Percentiles rank a stretch among this genome's conserved stretches.
phyloP scores from a whole-genome alignment of 1,284 basidiomycete genomes.

The Apiotrichum porosum region DNA sequence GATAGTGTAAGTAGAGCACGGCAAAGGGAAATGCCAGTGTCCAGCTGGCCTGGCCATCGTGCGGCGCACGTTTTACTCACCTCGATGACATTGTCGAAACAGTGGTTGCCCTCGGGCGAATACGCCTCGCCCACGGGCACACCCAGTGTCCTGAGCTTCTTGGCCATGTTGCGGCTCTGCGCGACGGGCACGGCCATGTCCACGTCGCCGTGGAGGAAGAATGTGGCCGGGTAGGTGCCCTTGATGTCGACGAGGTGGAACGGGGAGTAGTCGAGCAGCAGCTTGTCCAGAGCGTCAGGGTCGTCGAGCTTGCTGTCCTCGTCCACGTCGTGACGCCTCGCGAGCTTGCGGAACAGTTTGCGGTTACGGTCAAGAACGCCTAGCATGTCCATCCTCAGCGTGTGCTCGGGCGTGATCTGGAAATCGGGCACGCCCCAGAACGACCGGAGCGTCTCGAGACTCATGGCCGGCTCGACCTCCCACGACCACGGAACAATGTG shows the following conservation, averaged over 20 bases:
- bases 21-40: too few species aligned
- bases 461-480: slow-evolving; percentile 11
- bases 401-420: not conserved
- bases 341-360: slow-evolving; percentile 9
- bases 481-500: slow-evolving; percentile 11
- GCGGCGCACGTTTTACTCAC: slow-evolving; percentile 19
- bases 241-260: not conserved
- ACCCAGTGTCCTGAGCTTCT: slow-evolving; percentile 10
- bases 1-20: too few species aligned
- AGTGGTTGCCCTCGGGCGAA: slow-evolving; percentile 13
- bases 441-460: not conserved
- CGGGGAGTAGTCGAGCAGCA: not conserved
- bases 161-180: slow-evolving; percentile 15
- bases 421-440: not conserved
- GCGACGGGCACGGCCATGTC: slow-evolving; percentile 19
- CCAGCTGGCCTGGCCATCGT: too few species aligned
- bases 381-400: not conserved
- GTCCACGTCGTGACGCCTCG: not conserved
- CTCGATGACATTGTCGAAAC: slow-evolving; percentile 19
- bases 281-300: not conserved
- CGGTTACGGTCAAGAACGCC: not conserved
- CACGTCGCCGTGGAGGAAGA: slow-evolving; percentile 20
- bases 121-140: slow-evolving; percentile 13
- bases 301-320: slow-evolving; percentile 6
- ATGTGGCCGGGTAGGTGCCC: slow-evolving; percentile 21